A percentile compares a stretch with the other conserved stretches of the same genome.
Conservation (phyloP, 192 early-diverging fungal genomes). For the Spizellomyces sp. region DNA sequence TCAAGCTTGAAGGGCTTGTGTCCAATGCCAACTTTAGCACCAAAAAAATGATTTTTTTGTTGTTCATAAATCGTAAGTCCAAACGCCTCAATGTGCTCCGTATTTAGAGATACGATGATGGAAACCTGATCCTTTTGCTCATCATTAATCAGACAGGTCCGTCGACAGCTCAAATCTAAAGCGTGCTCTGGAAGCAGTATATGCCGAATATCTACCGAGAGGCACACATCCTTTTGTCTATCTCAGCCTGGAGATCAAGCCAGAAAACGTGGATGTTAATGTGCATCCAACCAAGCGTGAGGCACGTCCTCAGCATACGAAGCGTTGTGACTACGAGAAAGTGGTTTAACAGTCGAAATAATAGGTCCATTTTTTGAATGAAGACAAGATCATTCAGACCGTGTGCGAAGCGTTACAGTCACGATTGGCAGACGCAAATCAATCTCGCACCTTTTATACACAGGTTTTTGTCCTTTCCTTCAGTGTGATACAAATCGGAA, state of each 20-base stretch:
- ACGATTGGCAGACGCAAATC: slow-evolving; percentile 67
- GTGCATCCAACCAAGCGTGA: slow-evolving; percentile 97
- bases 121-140: not conserved
- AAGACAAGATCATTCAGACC: slow-evolving; percentile 75
- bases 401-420: slow-evolving; percentile 73
- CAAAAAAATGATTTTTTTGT: slow-evolving; percentile 80
- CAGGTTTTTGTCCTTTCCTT: slow-evolving; percentile 54
- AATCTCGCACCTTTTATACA: slow-evolving; percentile 73
- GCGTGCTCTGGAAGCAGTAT: slow-evolving; percentile 80
- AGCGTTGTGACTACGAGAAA: too few species aligned
- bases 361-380: slow-evolving; percentile 88
- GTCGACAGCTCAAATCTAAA: slow-evolving; percentile 86
- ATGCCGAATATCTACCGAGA: slow-evolving; percentile 79
- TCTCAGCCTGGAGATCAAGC: slow-evolving; percentile 82
- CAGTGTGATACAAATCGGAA: not conserved
- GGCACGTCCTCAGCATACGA: slow-evolving; percentile 31
- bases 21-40: slow-evolving; percentile 88
- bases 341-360: not conserved
- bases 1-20: slow-evolving; percentile 74
- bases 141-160: slow-evolving; percentile 62
- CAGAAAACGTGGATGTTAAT: slow-evolving; percentile 94
- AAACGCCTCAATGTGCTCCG: not conserved
- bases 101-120: slow-evolving; percentile 4
- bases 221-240: slow-evolving; percentile 90
- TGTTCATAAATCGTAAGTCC: slow-evolving; percentile 93